Conservation (phyloP, 495 filamentous ascomycete genomes). For the Neurospora sp. region DNA sequence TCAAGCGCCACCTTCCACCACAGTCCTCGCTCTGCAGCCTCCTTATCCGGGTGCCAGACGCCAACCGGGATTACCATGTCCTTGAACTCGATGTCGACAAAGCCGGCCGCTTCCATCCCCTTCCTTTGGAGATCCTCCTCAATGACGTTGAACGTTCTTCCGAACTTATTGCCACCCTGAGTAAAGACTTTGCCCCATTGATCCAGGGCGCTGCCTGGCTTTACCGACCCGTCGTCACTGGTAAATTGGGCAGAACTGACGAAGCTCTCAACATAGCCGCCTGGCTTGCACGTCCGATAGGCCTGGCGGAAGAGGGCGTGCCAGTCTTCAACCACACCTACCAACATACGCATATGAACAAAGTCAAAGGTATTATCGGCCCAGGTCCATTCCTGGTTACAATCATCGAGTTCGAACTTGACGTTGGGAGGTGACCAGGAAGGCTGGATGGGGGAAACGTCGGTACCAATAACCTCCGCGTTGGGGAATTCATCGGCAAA, state of each 20-base stretch:
- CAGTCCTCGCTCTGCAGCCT: not conserved
- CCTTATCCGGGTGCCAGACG: not conserved
- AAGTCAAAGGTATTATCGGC: slow-evolving; percentile 46
- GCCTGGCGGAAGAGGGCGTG: slow-evolving; percentile 25
- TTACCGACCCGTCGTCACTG: not conserved
- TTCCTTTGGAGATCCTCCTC: slow-evolving; percentile 19
- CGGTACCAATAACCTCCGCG: slow-evolving; percentile 39
- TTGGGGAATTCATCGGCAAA: slow-evolving; percentile 39
- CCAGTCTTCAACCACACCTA: slow-evolving; percentile 43
- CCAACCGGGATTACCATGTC: not conserved
- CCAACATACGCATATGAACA: slow-evolving; percentile 25
- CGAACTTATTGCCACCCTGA: slow-evolving; percentile 3
- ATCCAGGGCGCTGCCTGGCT: not conserved
- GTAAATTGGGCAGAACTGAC: slow-evolving; percentile 1
- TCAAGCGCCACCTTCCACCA: not conserved
- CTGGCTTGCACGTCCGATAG: slow-evolving; percentile 12
- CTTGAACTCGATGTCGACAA: slow-evolving; percentile 1
- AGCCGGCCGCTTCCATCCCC: slow-evolving; percentile 2
- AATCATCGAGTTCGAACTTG: slow-evolving; percentile 45
- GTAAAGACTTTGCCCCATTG: not conserved
- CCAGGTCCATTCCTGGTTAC: slow-evolving; percentile 42
- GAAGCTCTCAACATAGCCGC: slow-evolving; percentile 11
- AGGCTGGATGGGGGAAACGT: slow-evolving; percentile 36
- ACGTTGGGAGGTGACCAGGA: slow-evolving; percentile 33
- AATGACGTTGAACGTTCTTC: slow-evolving; percentile 5